These are phyloP conservation scores for Physcomitrium patens DNA, from an alignment of 225 moss, liverwort and hornwort species.

Conservation along the genomic window DNA sequence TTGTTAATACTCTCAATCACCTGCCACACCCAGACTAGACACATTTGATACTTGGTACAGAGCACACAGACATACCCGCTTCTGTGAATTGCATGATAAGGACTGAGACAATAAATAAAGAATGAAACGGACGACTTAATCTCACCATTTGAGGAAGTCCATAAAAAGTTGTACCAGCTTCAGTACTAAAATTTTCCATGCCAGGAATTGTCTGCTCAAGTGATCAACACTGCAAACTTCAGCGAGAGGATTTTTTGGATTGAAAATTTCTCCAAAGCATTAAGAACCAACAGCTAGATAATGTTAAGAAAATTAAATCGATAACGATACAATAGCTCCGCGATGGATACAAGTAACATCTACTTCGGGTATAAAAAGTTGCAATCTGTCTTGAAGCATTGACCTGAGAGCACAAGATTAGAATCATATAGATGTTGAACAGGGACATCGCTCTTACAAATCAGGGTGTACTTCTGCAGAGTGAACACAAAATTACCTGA, in stretches of 20 bases:
- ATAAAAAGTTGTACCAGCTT: slow-evolving; percentile 56
- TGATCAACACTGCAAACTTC: slow-evolving; percentile 7
- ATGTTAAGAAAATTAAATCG: not conserved
- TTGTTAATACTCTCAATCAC: slow-evolving; percentile 98
- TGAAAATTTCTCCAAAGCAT: not conserved
- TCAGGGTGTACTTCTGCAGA: not conserved
- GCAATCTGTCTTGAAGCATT: slow-evolving; percentile 8
- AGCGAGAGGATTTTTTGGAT: not conserved
- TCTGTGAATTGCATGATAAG: not conserved
- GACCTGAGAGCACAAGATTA: not conserved
- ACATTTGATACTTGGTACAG: slow-evolving; percentile 5
- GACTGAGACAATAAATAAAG: not conserved
- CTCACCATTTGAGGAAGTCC: slow-evolving; percentile 95
- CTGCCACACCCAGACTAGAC: slow-evolving; percentile 38
- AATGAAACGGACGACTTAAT: slow-evolving; percentile 17
- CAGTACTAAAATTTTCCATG: slow-evolving; percentile 78
- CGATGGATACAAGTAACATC: not conserved
- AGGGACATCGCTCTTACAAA: not conserved
- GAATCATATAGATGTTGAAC: not conserved
- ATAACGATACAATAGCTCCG: slow-evolving; percentile 3
- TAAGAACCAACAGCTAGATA: slow-evolving; percentile 2
- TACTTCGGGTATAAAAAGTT: not conserved
- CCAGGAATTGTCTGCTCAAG: slow-evolving; percentile 75
- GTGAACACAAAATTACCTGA: slow-evolving; percentile 49
- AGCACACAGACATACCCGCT: not conserved